A percentile compares a stretch with the other conserved stretches of the same genome.
phyloP scores from a whole-genome alignment of 1,284 basidiomycete genomes.

The Sporisorium scitamineum region DNA sequence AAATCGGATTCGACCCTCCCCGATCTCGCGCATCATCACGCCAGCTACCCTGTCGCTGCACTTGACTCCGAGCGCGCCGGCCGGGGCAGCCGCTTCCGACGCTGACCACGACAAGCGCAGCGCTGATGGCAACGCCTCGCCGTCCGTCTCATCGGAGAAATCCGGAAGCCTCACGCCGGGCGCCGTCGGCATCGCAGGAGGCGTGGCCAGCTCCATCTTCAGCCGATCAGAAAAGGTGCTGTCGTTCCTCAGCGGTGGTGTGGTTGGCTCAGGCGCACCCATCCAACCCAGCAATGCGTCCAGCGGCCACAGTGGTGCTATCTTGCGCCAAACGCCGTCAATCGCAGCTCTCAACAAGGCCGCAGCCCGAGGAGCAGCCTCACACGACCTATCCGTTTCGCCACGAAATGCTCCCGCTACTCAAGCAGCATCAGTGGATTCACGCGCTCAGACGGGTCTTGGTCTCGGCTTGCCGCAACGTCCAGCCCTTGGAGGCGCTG shows the following conservation, averaged over 20 bases:
- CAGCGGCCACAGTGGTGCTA: conserved; percentile 7
- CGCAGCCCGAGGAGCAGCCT: conserved; percentile 35
- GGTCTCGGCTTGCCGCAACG: conserved; percentile 36
- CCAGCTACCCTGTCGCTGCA: conserved; percentile 60
- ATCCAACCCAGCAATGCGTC: conserved; percentile 28
- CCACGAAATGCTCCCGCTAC: conserved; percentile 5
- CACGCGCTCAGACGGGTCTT: conserved; percentile 23
- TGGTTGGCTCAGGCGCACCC: conserved; percentile 30
- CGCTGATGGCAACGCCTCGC: conserved; percentile 29
- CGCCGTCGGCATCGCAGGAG: conserved; percentile 18
- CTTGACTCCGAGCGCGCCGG: conserved; percentile 24
- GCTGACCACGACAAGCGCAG: conserved; percentile 8
- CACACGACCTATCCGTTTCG: conserved; percentile 34
- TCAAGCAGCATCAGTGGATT: background rate
- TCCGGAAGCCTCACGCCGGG: conserved; percentile 42
- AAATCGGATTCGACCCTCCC: conserved; percentile 35
- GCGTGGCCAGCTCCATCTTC: conserved; percentile 34
- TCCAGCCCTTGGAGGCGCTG: conserved; percentile 27
- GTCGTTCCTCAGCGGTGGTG: conserved; percentile 44
- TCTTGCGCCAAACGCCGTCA: conserved; percentile 35
- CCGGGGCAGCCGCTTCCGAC: background rate
- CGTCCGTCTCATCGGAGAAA: conserved; percentile 33
- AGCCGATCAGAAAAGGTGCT: conserved; percentile 47
- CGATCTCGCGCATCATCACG: conserved; percentile 60
- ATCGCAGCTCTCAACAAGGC: conserved; percentile 45